phyloP scores from a whole-genome alignment of 345 rosid genomes.

The Populus simonii region DNA sequence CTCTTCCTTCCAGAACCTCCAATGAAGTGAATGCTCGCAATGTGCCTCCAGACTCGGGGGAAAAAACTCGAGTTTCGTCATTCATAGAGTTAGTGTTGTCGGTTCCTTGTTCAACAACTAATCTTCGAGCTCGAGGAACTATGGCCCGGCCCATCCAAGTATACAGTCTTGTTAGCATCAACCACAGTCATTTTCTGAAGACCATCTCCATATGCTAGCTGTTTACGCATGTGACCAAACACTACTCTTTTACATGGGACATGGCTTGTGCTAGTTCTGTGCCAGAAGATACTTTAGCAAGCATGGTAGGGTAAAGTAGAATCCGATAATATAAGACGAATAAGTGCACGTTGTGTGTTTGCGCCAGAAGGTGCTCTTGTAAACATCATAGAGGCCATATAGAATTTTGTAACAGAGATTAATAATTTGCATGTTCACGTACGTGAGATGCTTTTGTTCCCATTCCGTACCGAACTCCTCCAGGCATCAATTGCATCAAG shows the following conservation, averaged over 20 bases:
- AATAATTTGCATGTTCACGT: constrained; percentile 2
- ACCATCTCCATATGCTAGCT: constrained; percentile 60
- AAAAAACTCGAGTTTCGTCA: constrained; percentile 5
- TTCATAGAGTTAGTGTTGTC: neutral
- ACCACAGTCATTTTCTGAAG: constrained; percentile 61
- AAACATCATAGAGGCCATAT: constrained; percentile 5
- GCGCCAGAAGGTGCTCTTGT: constrained; percentile 27
- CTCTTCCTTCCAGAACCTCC: constrained; percentile 54
- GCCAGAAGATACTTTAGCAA: constrained; percentile 21
- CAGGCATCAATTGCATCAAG: neutral
- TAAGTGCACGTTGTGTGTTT: constrained; percentile 30
- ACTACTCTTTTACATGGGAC: constrained; percentile 55
- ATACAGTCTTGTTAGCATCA: constrained; percentile 50
- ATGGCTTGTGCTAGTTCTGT: constrained; percentile 79
- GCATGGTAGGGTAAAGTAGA: neutral
- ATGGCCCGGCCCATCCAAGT: constrained; percentile 79
- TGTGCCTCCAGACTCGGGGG: constrained; percentile 38
- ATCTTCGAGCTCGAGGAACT: constrained; percentile 61
- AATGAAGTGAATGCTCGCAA: constrained; percentile 62
- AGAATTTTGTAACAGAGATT: neutral
- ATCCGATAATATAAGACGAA: neutral
- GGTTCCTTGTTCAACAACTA: constrained; percentile 15
- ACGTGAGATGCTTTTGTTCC: neutral
- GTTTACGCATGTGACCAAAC: constrained; percentile 91
- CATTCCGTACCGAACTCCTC: neutral